Evolutionary conservation across 208 protist species (phyloP), one percentile per base, ranked within the genome.

Genomic region (Wallacemonas collosoma): DNA sequence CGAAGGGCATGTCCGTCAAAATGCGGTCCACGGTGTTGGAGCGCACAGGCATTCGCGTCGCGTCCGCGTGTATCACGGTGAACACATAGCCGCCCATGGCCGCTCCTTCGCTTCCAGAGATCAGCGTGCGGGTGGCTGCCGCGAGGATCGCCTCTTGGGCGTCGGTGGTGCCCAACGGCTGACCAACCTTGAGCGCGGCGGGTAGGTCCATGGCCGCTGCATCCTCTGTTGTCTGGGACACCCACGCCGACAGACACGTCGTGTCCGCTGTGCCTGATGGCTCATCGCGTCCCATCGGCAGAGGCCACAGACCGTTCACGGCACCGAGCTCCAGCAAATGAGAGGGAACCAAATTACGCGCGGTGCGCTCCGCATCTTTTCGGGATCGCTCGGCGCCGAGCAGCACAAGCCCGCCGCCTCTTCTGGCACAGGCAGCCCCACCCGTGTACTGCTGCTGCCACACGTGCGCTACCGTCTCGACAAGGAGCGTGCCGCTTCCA

Each of bases 1-100:
- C 87, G 77, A 93, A 93, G 0, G 87, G 87, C 73, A 93, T 77
- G 60, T 93, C 87, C 11, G 84, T 88, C 1, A 93, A 56, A 2
- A 93, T 68, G 69, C 79, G 74, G 68, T 93, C 84, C 15, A 93
- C 74, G 12, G 73, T 72, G 17, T 66, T 58, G 36, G n/a, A 17
- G 26, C 77, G 69, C 14, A 86, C 44, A n/a, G 84, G 87, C 39
- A 89, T 11, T 2, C 57, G 55, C 12, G 60, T 70, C n/a, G 77
- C 82, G 45, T 89, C 79, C n/a, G 65, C 71, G n/a, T 70, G 76
- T n/a, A 89, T 41, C 43, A 65, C 8, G 2, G 41, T 66, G 55
- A 56, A 65, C 60, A 48, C 60, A 17, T 65, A 51, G 3, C 41
- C 60, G 36, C 60, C 47, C 8, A 40, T 47, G 9, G 45, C 65